Conservation (phyloP, 2,329 filamentous ascomycete genomes). For the Leptographium radiaticola region DNA sequence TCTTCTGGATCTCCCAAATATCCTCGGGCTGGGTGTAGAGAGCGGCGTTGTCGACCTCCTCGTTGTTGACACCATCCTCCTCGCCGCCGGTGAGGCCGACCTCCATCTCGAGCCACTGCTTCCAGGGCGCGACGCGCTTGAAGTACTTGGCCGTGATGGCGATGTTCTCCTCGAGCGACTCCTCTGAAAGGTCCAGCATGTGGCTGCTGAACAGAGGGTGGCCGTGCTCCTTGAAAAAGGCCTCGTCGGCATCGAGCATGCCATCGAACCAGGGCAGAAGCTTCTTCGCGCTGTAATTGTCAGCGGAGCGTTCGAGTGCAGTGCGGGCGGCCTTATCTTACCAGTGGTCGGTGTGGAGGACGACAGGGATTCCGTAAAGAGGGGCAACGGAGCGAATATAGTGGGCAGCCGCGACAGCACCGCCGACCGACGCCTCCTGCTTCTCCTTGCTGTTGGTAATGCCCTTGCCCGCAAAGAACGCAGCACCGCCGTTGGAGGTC, state of each 20-base stretch:
- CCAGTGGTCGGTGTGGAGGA: conserved; percentile 85
- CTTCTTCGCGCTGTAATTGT: conserved; percentile 76
- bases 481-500: conserved; percentile 83
- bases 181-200: conserved; percentile 98
- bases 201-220: conserved; percentile 83
- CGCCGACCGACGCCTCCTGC: conserved; percentile 80
- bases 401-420: conserved; percentile 78
- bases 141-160: conserved; percentile 85
- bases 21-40: conserved; percentile 98
- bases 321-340: neutral
- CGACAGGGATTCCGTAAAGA: conserved; percentile 75
- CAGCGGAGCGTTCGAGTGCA: neutral
- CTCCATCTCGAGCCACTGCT: conserved; percentile 99
- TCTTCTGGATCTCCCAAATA: conserved; percentile 82
- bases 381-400: conserved; percentile 86
- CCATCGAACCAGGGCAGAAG: conserved; percentile 95
- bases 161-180: conserved; percentile 82
- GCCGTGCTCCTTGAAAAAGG: conserved; percentile 84
- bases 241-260: conserved; percentile 89
- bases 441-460: conserved; percentile 72
- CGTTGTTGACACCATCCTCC: conserved; percentile 69
- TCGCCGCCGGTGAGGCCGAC: conserved; percentile 64
- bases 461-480: conserved; percentile 87
- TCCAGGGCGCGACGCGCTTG: conserved; percentile 88
- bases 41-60: conserved; percentile 89